phyloP scores from a whole-genome alignment of 306 rosid species.

The Prosopis cineraria region DNA sequence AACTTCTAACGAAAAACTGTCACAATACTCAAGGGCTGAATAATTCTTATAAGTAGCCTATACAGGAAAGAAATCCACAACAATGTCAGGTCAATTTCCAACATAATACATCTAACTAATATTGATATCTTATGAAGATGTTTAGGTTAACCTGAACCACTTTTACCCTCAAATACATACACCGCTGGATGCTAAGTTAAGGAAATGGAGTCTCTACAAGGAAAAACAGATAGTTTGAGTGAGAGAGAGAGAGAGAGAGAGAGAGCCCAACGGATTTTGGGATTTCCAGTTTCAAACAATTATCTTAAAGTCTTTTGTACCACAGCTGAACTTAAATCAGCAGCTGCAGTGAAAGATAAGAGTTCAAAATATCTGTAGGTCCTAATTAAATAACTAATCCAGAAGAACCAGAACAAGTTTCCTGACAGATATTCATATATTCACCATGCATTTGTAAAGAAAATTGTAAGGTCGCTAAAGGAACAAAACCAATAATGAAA shows the following conservation, averaged over 20 bases:
- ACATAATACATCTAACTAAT: not conserved
- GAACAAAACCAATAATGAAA: conserved; percentile 16
- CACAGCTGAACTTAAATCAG: conserved; percentile 1
- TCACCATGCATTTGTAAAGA: not conserved
- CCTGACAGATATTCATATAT: not conserved
- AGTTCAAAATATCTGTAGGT: conserved; percentile 24
- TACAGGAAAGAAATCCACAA: not conserved
- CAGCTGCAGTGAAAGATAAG: conserved; percentile 7
- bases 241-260: not conserved
- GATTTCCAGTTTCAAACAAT: conserved; percentile 2
- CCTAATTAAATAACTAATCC: conserved; percentile 15
- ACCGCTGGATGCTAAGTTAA: not conserved
- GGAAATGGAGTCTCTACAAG: conserved; percentile 1
- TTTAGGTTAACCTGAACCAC: not conserved
- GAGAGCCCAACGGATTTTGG: conserved; percentile 6
- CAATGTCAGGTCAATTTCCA: not conserved
- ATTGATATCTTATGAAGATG: not conserved
- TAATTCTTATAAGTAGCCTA: conserved; percentile 11
- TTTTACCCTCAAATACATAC: not conserved
- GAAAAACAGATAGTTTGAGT: not conserved
- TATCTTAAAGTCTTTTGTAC: not conserved
- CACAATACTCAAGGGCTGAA: not conserved
- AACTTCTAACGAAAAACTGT: conserved; percentile 2
- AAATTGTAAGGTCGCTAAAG: not conserved
- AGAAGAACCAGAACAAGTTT: not conserved